Base-by-base conservation (phyloP, 768 basidiomycete genomes). In the Heimioporus sp. region DNA sequence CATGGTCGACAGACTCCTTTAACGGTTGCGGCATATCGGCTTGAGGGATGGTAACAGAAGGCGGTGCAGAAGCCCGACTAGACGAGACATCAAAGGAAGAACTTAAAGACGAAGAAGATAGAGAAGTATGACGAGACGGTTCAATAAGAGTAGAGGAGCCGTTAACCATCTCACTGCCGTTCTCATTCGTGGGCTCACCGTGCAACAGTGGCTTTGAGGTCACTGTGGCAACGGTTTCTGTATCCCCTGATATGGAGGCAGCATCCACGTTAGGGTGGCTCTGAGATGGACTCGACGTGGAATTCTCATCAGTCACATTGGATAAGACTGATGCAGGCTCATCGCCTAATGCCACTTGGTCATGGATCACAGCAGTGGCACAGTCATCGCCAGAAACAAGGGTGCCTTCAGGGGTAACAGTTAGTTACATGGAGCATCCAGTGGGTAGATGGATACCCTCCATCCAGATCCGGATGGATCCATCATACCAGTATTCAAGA, bases 381-480 rank as follows among this genome's bases (percentile, higher is more conserved):
- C 43, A 48, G 54, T 48, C 55, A 56, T 57, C 52, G 41, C 64
- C 72, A 55, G 62, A 68, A 65, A 53, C 19, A 57, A 76, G 61
- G 64, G 61, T 65, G 64, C 73, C 78, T 76, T 78, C 64, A 65
- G 60, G 32, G 58, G 60, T 40, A 72, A 66, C 59, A 68, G 72
- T 90, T 70, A 89, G 87, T 71, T 67, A 75, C 74, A 77, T 74
- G 81, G 76, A 79, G 75, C 71, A 67, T 73, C 56, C 41, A 51
- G 42, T 46, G 45, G 57, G 52, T 50, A 55, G 63, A 74, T 68
- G 76, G 73, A 69, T 71, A 73, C 71, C 72, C 74, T 70, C 67
- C 64, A 61, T 62, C 58, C 54, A 57, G 58, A 58, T 69, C 71
- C 71, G 73, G 71, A 66, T 67, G 70, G 70, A 68, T 77, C 73